These are phyloP conservation scores for Dalbergia cultrata DNA, from an alignment of 306 rosid genomes.

Conservation along the genomic window DNA sequence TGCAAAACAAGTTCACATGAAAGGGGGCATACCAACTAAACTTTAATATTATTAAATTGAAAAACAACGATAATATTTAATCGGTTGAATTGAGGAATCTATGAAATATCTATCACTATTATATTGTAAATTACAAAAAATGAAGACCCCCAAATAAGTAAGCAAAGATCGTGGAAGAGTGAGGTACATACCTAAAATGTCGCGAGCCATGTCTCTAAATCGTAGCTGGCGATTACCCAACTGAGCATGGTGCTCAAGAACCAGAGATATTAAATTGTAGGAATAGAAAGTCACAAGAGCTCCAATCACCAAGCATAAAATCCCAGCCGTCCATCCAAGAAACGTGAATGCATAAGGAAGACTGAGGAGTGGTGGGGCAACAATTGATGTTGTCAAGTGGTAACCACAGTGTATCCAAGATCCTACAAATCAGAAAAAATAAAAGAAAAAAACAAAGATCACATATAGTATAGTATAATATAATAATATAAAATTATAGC, in stretches of 20 bases:
- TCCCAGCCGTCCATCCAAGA: slow-evolving; percentile 84
- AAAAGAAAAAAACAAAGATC: not conserved
- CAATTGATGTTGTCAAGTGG: slow-evolving; percentile 88
- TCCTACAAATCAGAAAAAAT: slow-evolving; percentile 46
- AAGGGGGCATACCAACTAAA: too few relatives aligned
- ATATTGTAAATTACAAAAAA: too few relatives aligned
- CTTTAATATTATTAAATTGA: too few relatives aligned
- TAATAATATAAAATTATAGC: not conserved
- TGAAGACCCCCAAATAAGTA: not conserved
- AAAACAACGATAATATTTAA: too few relatives aligned
- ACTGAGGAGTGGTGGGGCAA: slow-evolving; percentile 82
- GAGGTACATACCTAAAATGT: slow-evolving; percentile 64
- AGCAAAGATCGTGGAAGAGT: not conserved
- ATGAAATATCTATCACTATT: too few relatives aligned
- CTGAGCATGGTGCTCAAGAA: slow-evolving; percentile 79
- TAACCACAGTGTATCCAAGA: slow-evolving; percentile 90
- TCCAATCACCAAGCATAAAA: slow-evolving; percentile 63
- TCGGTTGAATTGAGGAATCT: too few relatives aligned
- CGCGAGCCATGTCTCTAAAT: slow-evolving; percentile 84
- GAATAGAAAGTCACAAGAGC: slow-evolving; percentile 84
- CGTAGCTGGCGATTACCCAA: slow-evolving; percentile 84
- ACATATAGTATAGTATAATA: not conserved
- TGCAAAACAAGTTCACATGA: too few relatives aligned
- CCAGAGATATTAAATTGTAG: slow-evolving; percentile 75
- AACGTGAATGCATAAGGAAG: slow-evolving; percentile 82